A percentile compares a stretch with the other conserved stretches of the same genome.
Conservation (phyloP, 495 filamentous ascomycete genomes). For the Schizothecium vesticola region DNA sequence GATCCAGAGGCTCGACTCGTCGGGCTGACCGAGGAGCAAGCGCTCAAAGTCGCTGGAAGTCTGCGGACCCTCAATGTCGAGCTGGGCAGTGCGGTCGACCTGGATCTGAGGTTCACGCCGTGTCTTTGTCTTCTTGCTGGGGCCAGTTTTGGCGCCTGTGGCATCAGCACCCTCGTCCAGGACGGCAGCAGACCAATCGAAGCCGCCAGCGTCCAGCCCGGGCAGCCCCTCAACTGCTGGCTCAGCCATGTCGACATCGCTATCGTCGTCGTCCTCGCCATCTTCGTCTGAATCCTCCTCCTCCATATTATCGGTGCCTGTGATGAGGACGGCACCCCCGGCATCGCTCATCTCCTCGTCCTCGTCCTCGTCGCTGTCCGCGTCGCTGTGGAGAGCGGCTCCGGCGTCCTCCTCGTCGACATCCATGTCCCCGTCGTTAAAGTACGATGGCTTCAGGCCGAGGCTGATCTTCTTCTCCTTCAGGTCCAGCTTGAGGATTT, state of each 20-base stretch:
- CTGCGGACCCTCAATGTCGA: constrained; percentile 86
- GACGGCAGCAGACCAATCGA: constrained; percentile 76
- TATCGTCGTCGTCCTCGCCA: constrained; percentile 38
- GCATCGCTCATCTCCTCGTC: constrained; percentile 47
- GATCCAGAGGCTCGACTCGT: constrained; percentile 86
- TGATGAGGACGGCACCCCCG: constrained; percentile 50
- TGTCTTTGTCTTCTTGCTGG: constrained; percentile 67
- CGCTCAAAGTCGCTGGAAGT: constrained; percentile 88
- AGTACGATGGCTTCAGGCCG: constrained; percentile 88
- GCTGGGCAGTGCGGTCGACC: constrained; percentile 79
- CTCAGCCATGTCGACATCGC: constrained; percentile 48
- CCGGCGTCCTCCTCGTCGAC: constrained; percentile 49
- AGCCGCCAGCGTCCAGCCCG: constrained; percentile 72
- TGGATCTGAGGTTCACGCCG: constrained; percentile 72
- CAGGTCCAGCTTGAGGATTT: constrained; percentile 69
- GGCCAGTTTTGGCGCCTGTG: constrained; percentile 41
- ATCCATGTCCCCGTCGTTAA: constrained; percentile 57
- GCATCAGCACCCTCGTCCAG: constrained; percentile 41
- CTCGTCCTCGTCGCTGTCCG: constrained; percentile 43
- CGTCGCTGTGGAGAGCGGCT: constrained; percentile 36
- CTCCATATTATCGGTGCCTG: constrained; percentile 37
- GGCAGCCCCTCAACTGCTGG: constrained; percentile 26
- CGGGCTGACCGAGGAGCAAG: constrained; percentile 82
- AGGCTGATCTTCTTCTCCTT: constrained; percentile 74
- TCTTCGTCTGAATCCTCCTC: constrained; percentile 43